A percentile compares a stretch with the other conserved stretches of the same genome.
Conservation (phyloP, 177 flowering plant species). For the Telopea speciosissima region DNA sequence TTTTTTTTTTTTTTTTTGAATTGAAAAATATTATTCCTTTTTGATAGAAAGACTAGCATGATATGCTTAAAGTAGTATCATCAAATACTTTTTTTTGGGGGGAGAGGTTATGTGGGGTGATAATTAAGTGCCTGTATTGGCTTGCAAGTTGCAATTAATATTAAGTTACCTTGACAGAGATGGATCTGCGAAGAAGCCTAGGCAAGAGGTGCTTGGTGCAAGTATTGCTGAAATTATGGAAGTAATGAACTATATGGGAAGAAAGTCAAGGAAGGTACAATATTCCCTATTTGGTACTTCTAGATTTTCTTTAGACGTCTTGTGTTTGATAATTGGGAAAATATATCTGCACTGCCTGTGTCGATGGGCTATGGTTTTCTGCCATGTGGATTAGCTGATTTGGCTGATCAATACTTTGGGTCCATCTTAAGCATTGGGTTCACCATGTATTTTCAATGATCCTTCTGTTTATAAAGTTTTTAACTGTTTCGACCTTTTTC, state of each 20-base stretch:
- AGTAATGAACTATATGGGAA: conserved; percentile 36
- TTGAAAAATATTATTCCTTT: no score
- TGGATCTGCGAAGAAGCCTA: conserved; percentile 43
- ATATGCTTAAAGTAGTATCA: background rate
- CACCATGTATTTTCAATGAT: no score
- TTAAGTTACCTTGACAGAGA: conserved; percentile 27
- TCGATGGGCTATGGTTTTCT: no score
- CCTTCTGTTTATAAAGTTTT: no score
- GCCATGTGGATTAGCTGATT: no score
- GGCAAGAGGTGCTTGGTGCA: conserved; percentile 44
- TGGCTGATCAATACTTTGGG: no score
- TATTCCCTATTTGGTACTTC: background rate
- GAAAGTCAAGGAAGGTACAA: conserved; percentile 49
- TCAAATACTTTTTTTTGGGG: background rate
- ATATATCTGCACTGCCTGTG: no score
- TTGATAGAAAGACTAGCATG: no score
- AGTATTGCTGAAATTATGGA: conserved; percentile 58
- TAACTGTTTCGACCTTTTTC: no score
- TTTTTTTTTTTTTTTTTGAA: no score
- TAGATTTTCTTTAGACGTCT: background rate
- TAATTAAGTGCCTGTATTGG: background rate
- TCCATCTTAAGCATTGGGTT: no score
- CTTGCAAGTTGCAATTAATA: background rate
- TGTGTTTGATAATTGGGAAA: background rate
- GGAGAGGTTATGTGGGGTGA: background rate